Conservation (phyloP, 768 basidiomycete genomes). For the Saitozyma podzolica region DNA sequence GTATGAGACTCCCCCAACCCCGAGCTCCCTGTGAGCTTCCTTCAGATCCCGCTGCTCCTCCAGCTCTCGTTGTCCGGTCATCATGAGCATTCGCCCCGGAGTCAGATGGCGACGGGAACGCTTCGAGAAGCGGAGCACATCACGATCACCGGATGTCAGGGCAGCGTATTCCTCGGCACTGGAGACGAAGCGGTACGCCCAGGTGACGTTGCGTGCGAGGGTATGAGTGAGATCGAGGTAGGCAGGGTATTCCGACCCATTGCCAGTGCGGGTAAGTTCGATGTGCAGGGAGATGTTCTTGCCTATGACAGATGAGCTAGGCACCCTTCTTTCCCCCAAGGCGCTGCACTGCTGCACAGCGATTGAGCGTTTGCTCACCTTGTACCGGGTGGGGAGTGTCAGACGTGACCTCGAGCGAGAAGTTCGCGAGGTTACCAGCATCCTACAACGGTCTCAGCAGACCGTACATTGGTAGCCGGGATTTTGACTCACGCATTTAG, state of each 20-base stretch:
- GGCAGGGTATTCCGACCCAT: slow-evolving; percentile 26
- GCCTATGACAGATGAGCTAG: slow-evolving; percentile 9
- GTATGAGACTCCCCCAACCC: neutral
- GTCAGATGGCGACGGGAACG: neutral
- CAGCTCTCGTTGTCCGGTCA: slow-evolving; percentile 3
- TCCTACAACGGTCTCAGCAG: slow-evolving; percentile 15
- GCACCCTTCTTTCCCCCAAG: neutral
- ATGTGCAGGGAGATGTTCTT: slow-evolving; percentile 21
- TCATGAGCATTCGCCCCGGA: slow-evolving; percentile 6
- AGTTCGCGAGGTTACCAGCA: slow-evolving; percentile 15
- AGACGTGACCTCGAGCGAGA: slow-evolving; percentile 15
- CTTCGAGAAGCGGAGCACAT: neutral
- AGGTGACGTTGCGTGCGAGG: slow-evolving; percentile 9
- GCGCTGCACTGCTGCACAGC: no score
- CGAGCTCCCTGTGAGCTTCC: neutral
- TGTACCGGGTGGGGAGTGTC: neutral
- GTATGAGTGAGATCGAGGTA: slow-evolving; percentile 8
- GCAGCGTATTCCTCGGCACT: slow-evolving; percentile 5
- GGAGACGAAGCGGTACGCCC: slow-evolving; percentile 11
- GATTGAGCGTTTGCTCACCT: slow-evolving; percentile 5
- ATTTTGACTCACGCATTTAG: slow-evolving; percentile 21
- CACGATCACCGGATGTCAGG: neutral
- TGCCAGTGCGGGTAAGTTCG: slow-evolving; percentile 18
- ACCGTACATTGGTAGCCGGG: neutral
- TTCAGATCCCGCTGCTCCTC: slow-evolving; percentile 5